Evolutionary conservation across 768 basidiomycete species (phyloP).

Genomic region (Epithele typhae): DNA sequence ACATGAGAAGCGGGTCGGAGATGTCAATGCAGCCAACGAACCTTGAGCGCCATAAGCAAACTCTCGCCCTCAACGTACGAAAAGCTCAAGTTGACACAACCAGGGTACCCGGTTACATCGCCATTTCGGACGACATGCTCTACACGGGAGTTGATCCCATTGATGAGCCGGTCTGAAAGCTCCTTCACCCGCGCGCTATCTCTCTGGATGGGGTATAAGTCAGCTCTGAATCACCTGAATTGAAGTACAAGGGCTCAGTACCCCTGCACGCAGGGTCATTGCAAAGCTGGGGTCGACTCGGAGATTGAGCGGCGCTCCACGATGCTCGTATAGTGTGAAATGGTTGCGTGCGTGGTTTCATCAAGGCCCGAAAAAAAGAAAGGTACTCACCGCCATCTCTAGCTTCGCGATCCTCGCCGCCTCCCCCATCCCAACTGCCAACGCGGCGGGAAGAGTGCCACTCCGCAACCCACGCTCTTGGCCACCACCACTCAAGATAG

Average conservation of each 20-base stretch:
- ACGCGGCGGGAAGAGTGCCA: slow-evolving; percentile 86
- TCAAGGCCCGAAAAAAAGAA: slow-evolving; percentile 24
- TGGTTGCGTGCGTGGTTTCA: slow-evolving; percentile 26
- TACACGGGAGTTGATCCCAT: slow-evolving; percentile 76
- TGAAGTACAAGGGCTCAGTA: slow-evolving; percentile 53
- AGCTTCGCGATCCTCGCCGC: slow-evolving; percentile 87
- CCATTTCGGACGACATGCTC: slow-evolving; percentile 95
- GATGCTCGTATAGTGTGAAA: slow-evolving; percentile 22
- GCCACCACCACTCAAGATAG: slow-evolving; percentile 92
- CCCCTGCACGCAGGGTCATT: slow-evolving; percentile 84
- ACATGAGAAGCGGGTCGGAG: neutral
- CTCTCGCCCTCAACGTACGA: slow-evolving; percentile 97
- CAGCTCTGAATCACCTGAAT: slow-evolving; percentile 22
- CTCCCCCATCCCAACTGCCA: slow-evolving; percentile 92
- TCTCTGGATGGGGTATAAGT: slow-evolving; percentile 40
- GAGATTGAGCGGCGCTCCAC: slow-evolving; percentile 34
- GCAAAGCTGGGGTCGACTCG: slow-evolving; percentile 43
- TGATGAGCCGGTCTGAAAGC: slow-evolving; percentile 77
- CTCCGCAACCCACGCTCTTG: slow-evolving; percentile 94
- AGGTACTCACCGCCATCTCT: slow-evolving; percentile 84
- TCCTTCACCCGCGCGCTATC: slow-evolving; percentile 73
- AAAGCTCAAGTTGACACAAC: slow-evolving; percentile 94
- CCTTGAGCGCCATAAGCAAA: slow-evolving; percentile 96
- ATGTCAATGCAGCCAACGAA: slow-evolving; percentile 24
- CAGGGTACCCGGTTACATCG: slow-evolving; percentile 86